These are phyloP conservation scores for Candida tallmaniae DNA, from an alignment of 805 yeast genomes.

Conservation along the genomic window DNA sequence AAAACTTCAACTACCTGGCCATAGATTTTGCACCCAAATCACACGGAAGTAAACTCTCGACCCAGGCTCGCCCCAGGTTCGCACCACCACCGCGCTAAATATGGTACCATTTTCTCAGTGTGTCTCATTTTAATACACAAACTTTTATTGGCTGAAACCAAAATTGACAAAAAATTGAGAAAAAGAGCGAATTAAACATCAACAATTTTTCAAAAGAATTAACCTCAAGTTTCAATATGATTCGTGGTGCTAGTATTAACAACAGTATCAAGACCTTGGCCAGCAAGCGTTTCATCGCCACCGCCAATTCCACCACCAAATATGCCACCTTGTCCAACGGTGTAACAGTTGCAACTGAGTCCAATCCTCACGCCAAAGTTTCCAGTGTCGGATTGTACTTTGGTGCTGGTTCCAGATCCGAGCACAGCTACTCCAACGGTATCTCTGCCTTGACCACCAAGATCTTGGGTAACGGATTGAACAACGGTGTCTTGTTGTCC, in stretches of 20 bases:
- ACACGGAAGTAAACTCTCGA: no score
- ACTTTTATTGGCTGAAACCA: constrained; percentile 14
- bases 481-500: constrained; percentile 54
- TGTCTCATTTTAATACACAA: constrained; percentile 12
- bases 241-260: constrained; percentile 40
- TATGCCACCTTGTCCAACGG: constrained; percentile 74
- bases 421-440: constrained; percentile 80
- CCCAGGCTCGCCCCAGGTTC: no score
- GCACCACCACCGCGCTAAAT: no score
- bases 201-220: constrained; percentile 6
- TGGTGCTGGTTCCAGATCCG: constrained; percentile 78
- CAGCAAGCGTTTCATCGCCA: constrained; percentile 55
- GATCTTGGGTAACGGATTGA: constrained; percentile 39
- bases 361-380: constrained; percentile 49
- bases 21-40: no score
- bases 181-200: constrained; percentile 7
- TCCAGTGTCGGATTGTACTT: constrained; percentile 66
- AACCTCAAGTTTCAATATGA: constrained; percentile 26
- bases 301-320: constrained; percentile 55
- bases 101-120: no score
- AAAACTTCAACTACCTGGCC: no score
- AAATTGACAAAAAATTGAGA: constrained; percentile 4
- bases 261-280: constrained; percentile 22
- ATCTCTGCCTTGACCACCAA: constrained; percentile 61
- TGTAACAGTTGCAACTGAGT: constrained; percentile 65